phyloP scores from a whole-genome alignment of 2,329 filamentous ascomycete species.

The Chaetomium olivaceum region DNA sequence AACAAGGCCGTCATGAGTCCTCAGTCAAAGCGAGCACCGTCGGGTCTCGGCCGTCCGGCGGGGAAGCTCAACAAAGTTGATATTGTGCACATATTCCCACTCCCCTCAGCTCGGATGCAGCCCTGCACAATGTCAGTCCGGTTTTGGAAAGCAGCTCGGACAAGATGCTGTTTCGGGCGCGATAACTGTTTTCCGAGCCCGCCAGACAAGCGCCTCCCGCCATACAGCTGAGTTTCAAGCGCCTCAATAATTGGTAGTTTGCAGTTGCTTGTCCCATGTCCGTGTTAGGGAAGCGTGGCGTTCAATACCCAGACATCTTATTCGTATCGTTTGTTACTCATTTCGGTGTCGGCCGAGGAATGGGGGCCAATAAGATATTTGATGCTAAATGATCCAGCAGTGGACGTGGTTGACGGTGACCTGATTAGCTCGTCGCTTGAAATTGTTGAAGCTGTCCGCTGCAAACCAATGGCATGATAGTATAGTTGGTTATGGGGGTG shows the following conservation, averaged over 20 bases:
- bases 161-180: not conserved
- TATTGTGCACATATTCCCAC: slow-evolving; percentile 80
- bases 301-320: not conserved
- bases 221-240: not conserved
- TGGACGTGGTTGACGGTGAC: too few relatives aligned
- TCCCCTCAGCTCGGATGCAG: slow-evolving; percentile 69
- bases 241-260: not conserved
- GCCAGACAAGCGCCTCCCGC: not conserved
- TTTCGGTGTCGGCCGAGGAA: not conserved
- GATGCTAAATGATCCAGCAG: too few relatives aligned
- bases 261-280: not conserved
- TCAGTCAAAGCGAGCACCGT: slow-evolving; percentile 3
- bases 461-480: not conserved
- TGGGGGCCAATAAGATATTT: not conserved
- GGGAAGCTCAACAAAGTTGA: slow-evolving; percentile 84
- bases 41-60: slow-evolving; percentile 46
- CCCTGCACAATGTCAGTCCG: slow-evolving; percentile 55
- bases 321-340: not conserved
- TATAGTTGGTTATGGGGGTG: not conserved
- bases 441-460: not conserved
- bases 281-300: not conserved
- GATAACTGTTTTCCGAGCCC: not conserved
- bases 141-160: not conserved
- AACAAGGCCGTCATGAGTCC: slow-evolving; percentile 54
- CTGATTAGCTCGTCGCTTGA: not conserved